phyloP scores from a whole-genome alignment of 305 asterid genomes.

The Euphrasia arctica region DNA sequence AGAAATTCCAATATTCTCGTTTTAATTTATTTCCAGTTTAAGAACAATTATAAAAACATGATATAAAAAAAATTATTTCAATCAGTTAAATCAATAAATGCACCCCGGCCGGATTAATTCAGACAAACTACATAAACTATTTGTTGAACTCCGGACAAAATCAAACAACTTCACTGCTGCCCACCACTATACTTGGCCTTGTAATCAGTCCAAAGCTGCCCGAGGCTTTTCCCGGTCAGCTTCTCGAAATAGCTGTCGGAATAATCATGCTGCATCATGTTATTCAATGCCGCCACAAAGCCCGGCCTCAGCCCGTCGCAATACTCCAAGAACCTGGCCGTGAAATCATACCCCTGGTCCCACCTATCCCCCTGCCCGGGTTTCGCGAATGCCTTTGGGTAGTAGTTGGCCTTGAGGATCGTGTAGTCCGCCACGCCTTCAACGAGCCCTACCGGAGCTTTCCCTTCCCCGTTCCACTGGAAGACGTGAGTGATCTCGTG shows the following conservation, averaged over 20 bases:
- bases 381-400: constrained; percentile 40
- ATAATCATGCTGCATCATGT: constrained; percentile 29
- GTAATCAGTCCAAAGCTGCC: constrained; percentile 37
- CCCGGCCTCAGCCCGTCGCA: constrained; percentile 47
- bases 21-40: too few relatives aligned
- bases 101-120: too few relatives aligned
- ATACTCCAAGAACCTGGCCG: constrained; percentile 63
- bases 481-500: constrained; percentile 47
- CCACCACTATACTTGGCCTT: constrained; percentile 29
- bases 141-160: too few relatives aligned
- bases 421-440: constrained; percentile 68
- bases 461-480: constrained; percentile 42
- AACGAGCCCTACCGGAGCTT: constrained; percentile 31
- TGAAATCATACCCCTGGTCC: constrained; percentile 71
- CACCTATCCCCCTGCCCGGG: constrained; percentile 55
- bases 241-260: constrained; percentile 29
- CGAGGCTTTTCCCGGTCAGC: constrained; percentile 32
- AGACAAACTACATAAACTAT: too few relatives aligned
- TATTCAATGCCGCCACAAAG: constrained; percentile 48
- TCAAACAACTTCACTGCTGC: not conserved
- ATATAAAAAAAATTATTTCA: too few relatives aligned
- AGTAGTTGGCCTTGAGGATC: constrained; percentile 42
- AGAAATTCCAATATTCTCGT: too few relatives aligned
- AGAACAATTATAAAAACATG: too few relatives aligned
- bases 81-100: too few relatives aligned